phyloP scores from a whole-genome alignment of 169 alveolate species.

The Plasmodium knowlesi region DNA sequence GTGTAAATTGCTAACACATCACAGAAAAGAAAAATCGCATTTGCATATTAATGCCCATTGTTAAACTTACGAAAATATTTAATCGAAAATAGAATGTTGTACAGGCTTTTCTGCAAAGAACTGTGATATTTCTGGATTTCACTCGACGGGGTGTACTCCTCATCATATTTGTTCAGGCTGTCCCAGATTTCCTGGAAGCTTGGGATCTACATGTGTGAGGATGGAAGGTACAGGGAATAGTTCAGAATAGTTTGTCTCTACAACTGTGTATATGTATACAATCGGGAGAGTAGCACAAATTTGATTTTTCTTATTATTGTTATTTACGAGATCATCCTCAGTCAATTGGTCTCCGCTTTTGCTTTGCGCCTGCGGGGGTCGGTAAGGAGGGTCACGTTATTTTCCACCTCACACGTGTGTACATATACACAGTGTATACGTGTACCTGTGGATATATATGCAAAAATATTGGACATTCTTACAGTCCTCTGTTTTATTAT shows the following conservation, averaged over 20 bases:
- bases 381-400: neutral
- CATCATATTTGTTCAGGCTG: conserved; percentile 27
- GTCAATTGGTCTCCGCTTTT: neutral
- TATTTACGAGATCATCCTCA: neutral
- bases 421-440: neutral
- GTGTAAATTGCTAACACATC: neutral
- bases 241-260: neutral
- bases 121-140: conserved; percentile 36
- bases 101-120: conserved; percentile 45
- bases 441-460: neutral
- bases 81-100: conserved; percentile 55
- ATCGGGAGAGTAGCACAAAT: neutral
- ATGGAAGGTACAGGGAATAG: neutral
- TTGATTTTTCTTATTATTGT: neutral
- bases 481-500: neutral
- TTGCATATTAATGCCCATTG: neutral
- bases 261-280: neutral
- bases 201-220: conserved; percentile 25
- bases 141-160: conserved; percentile 52
- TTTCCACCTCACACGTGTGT: neutral
- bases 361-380: neutral
- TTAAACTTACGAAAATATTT: conserved; percentile 60
- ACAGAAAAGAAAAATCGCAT: neutral
- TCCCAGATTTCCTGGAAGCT: conserved; percentile 50
- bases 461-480: neutral